Evolutionary conservation across 169 alveolate genomes (phyloP).

Genomic region (Eimeria brunetti): DNA sequence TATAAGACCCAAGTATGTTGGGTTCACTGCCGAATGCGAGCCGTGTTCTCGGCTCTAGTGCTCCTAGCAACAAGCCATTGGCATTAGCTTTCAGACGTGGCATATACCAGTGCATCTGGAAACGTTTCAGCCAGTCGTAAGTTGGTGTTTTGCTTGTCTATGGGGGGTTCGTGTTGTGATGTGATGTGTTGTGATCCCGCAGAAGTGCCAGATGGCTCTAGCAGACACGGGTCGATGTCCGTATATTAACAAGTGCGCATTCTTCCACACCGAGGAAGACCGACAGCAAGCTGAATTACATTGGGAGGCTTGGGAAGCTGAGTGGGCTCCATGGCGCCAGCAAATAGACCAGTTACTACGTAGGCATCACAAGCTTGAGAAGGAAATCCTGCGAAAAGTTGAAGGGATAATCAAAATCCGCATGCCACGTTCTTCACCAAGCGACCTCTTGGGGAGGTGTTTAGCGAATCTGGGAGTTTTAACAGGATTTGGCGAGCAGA

Average conservation of each 20-base stretch:
- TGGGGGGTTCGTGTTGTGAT: not conserved
- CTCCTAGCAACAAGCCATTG: not conserved
- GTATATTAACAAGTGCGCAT: slow-evolving; percentile 74
- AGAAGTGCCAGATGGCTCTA: slow-evolving; percentile 69
- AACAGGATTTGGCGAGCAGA: not conserved
- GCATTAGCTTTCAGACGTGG: not conserved
- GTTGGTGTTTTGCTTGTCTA: not conserved
- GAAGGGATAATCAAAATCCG: slow-evolving; percentile 73
- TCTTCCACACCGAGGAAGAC: slow-evolving; percentile 69
- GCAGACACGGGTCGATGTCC: slow-evolving; percentile 54
- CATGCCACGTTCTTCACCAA: slow-evolving; percentile 54
- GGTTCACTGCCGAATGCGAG: not conserved
- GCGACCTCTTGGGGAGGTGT: slow-evolving; percentile 3
- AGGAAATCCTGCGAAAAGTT: slow-evolving; percentile 69
- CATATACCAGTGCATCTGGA: not conserved
- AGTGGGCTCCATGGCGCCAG: slow-evolving; percentile 76
- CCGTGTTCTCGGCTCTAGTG: not conserved
- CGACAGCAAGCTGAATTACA: slow-evolving; percentile 30
- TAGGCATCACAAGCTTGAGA: slow-evolving; percentile 57
- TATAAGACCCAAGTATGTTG: slow-evolving; percentile 88
- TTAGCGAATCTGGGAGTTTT: slow-evolving; percentile 23
- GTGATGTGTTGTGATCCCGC: not conserved
- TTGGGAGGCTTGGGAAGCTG: slow-evolving; percentile 72
- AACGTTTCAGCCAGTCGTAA: not conserved
- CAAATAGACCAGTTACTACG: slow-evolving; percentile 59